These are phyloP conservation scores for Xylaria longipes DNA, from an alignment of 495 filamentous ascomycete genomes.

Conservation along the genomic window DNA sequence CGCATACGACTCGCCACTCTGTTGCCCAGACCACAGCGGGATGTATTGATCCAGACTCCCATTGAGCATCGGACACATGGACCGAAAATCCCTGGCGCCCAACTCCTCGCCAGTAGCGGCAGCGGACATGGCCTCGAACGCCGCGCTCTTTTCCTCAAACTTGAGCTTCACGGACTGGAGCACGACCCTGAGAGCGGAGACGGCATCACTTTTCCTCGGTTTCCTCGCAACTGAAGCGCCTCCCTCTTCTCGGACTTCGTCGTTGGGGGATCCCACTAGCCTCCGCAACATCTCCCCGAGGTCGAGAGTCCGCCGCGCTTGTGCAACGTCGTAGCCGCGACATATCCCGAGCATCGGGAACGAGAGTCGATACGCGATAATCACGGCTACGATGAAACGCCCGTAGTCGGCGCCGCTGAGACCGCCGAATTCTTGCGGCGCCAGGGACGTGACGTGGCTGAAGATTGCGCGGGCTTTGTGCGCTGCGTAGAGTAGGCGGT, in stretches of 20 bases:
- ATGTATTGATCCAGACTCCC: slow-evolving; percentile 50
- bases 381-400: slow-evolving; percentile 43
- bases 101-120: not conserved
- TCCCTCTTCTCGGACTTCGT: not conserved
- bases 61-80: slow-evolving; percentile 54
- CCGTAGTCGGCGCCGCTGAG: slow-evolving; percentile 45
- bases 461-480: slow-evolving; percentile 34
- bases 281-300: slow-evolving; percentile 41
- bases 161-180: slow-evolving; percentile 47
- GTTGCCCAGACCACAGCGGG: slow-evolving; percentile 48
- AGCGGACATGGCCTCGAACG: slow-evolving; percentile 33
- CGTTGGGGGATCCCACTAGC: slow-evolving; percentile 34
- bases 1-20: slow-evolving; percentile 24
- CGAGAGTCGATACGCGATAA: slow-evolving; percentile 50
- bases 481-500: slow-evolving; percentile 28
- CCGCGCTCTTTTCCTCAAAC: slow-evolving; percentile 44
- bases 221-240: slow-evolving; percentile 14
- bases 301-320: slow-evolving; percentile 38
- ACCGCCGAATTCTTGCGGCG: slow-evolving; percentile 34
- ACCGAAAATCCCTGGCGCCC: slow-evolving; percentile 15
- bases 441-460: slow-evolving; percentile 38
- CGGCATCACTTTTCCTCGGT: slow-evolving; percentile 37
- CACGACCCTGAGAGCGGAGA: slow-evolving; percentile 48
- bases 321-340: slow-evolving; percentile 45
- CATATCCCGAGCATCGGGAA: slow-evolving; percentile 44